A percentile compares a stretch with the other conserved stretches of the same genome.
phyloP scores from a whole-genome alignment of 2,329 filamentous ascomycete genomes.

The Venturia asperata region DNA sequence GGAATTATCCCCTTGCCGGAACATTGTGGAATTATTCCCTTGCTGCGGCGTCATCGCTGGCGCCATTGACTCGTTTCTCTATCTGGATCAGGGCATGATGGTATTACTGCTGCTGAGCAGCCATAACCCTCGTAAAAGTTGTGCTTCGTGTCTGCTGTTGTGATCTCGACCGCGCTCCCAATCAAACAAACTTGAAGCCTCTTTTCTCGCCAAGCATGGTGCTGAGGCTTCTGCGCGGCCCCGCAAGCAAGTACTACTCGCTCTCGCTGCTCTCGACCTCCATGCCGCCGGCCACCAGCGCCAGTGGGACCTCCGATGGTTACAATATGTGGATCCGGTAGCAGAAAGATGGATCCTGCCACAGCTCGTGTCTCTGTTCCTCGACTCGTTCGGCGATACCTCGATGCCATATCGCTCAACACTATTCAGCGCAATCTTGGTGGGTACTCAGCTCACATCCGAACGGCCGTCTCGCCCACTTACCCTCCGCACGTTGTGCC shows the following conservation, averaged over 20 bases:
- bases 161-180: background rate
- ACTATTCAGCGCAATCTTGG: background rate
- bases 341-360: background rate
- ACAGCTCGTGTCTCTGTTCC: background rate
- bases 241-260: background rate
- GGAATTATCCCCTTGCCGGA: no score
- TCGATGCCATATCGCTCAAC: background rate
- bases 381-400: background rate
- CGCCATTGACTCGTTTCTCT: background rate
- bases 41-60: background rate
- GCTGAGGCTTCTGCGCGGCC: background rate
- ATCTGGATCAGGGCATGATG: background rate
- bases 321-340: background rate
- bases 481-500: background rate
- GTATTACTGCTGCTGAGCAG: background rate
- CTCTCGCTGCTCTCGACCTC: background rate
- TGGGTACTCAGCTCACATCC: background rate
- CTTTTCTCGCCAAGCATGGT: background rate
- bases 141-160: background rate
- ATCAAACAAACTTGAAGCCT: conserved; percentile 2
- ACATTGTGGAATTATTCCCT: background rate
- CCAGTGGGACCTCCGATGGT: background rate
- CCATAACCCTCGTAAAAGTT: background rate
- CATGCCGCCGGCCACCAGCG: background rate
- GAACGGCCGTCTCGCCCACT: background rate